Base-by-base conservation (phyloP, 1,284 basidiomycete species). In the Fomitiporia mediterranea region DNA sequence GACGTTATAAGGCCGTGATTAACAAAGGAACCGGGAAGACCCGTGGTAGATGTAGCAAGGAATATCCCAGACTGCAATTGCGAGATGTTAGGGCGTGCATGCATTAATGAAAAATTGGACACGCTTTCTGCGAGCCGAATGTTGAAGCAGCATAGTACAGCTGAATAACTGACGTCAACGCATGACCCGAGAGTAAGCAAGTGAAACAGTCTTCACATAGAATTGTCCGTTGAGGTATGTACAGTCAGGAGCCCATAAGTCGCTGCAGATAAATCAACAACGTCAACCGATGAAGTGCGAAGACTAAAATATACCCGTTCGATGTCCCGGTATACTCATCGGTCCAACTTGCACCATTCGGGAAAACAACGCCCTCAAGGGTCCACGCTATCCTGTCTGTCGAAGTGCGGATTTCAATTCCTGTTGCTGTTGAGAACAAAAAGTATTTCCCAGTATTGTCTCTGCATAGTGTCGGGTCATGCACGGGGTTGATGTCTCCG, bases 161-260 rank as follows among this genome's bases (percentile, higher is more conserved):
- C 66, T 67, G 27, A 23, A 35, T n/a, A 3, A 13, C 15, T 32
- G 23, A 27, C 27, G 30, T 2, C 34, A 34, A 9, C 4, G 28
- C 21, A 21, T 19, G 27, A 44, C 25, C n/a, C n/a, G n/a, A 34
- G 34, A 8, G 17, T n/a, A 40, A 17, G 39, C 21, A 19, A n/a
- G 34, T 37, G 34, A 43, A n/a, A 5, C 8, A 47, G 25, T 3
- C 62, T 70, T 56, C 48, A 79, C 78, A 51, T 71, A 69, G 66
- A 81, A 82, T 55, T 73, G 61, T 1, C 75, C 73, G 42, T 75
- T 68, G 30, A 68, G 32, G 61, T 75, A 74, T 2, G 71, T 74
- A 62, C 79, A 82, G 59, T 81, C 79, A 1, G 80, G 79, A 0
- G 79, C 79, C 79, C 79, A 80, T 2, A 80, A 62, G 27, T 68